Base-by-base conservation (phyloP, 1,284 basidiomycete genomes). In the Tremellales sp. region DNA sequence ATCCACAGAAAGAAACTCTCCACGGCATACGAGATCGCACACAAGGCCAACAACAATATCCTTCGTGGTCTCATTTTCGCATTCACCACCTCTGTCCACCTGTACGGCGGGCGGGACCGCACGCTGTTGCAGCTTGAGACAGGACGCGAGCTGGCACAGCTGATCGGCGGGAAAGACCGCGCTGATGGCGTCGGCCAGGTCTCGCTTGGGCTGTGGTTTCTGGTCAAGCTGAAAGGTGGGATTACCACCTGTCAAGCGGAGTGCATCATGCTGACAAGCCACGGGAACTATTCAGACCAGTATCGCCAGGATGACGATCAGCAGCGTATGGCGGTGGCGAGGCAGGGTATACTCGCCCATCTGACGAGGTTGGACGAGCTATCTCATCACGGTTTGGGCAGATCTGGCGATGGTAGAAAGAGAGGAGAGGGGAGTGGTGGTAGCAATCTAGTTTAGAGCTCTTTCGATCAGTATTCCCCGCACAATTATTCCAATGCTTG, bases 41-140 rank as follows among this genome's bases (percentile, higher is more conserved):
- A 51, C 21, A 51, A 51, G 38, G 50, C 61, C 27, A 59, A 60
- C 45, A 57, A 62, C 43, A 58, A 61, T 40, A 42, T 66, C 19
- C 51, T 69, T 9, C 56, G 63, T 28, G 37, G 49, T 3, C 49
- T 71, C 25, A 62, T 70, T 18, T 71, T 69, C 27, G 65, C 69
- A 10, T 67, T 68, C 56, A 68, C 66, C 6, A 66, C 68, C 1
- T 57, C 55, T 12, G 48, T 54, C 3, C 64, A 67, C 43, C 43
- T 61, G 38, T 66, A 62, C 41, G 63, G 66, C 13, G 56, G 57
- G 19, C 47, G 51, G 16, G 60, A 68, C 4, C 41, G 57, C 9
- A 58, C 55, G 37, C 43, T 59, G 21, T 52, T 54, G 21, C 65
- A 67, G 48, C 60, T 68, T 18, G 65, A 66, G 34, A 56, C 65